Evolutionary conservation across 169 alveolate species (phyloP).

Genomic region (Theileria equi): DNA sequence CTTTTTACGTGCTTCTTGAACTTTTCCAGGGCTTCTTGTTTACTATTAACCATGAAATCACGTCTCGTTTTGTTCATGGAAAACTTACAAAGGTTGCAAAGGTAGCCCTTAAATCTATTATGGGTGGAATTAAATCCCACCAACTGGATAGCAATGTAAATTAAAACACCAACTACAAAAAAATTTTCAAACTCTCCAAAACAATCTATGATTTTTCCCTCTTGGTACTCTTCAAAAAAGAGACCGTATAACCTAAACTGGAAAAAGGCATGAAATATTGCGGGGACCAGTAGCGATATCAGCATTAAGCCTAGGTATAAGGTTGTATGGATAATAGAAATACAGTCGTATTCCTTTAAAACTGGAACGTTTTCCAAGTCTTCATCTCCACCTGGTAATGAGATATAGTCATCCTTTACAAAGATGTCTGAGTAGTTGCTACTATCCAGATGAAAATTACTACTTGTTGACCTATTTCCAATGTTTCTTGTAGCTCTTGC

Average conservation of each 20-base stretch:
- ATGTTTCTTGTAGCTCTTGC: neutral
- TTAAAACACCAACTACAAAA: constrained; percentile 42
- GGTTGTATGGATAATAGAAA: constrained; percentile 16
- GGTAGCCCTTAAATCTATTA: constrained; percentile 23
- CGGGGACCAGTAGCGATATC: constrained; percentile 31
- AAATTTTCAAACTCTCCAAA: constrained; percentile 56
- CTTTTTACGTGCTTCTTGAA: constrained; percentile 16
- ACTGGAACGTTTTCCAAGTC: neutral
- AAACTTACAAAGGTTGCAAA: constrained; percentile 25
- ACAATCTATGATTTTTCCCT: constrained; percentile 5
- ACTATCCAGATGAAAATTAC: too few species aligned
- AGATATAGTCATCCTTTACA: too few species aligned
- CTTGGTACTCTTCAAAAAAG: neutral
- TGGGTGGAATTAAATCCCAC: constrained; percentile 40
- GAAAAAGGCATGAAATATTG: constrained; percentile 42
- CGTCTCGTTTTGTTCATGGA: constrained; percentile 37
- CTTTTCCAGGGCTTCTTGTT: constrained; percentile 39
- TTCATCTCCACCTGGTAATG: neutral
- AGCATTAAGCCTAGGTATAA: constrained; percentile 34
- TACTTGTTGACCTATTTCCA: neutral
- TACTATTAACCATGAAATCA: constrained; percentile 16
- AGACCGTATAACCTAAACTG: constrained; percentile 46
- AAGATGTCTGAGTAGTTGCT: too few species aligned
- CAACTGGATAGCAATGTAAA: constrained; percentile 39
- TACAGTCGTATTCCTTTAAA: constrained; percentile 13